These are phyloP conservation scores for Cutaneotrichosporon arboriforme DNA, from an alignment of 1,284 basidiomycete genomes.

Conservation along the genomic window DNA sequence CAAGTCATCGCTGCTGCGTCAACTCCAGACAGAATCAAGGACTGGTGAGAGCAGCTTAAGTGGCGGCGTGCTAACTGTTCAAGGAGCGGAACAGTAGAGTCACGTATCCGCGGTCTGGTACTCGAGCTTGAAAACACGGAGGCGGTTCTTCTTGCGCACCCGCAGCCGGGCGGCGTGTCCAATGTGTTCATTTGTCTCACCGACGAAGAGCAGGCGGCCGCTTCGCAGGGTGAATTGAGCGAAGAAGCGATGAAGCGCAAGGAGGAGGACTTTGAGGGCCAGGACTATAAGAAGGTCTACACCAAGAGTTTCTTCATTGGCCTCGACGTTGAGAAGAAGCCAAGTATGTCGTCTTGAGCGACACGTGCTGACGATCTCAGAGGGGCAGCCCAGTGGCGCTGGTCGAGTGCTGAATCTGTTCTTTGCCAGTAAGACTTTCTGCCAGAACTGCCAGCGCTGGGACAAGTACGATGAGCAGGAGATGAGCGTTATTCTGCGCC, in stretches of 20 bases:
- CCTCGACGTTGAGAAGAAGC: slow-evolving; percentile 83
- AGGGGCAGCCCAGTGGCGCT: slow-evolving; percentile 29
- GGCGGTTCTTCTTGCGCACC: slow-evolving; percentile 84
- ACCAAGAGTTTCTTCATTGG: slow-evolving; percentile 97
- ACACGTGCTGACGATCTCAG: slow-evolving; percentile 16
- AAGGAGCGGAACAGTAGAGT: slow-evolving; percentile 95
- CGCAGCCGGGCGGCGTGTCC: slow-evolving; percentile 90
- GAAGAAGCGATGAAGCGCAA: slow-evolving; percentile 66
- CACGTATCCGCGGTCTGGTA: slow-evolving; percentile 87
- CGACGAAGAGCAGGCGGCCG: slow-evolving; percentile 80
- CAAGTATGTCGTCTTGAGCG: slow-evolving; percentile 58
- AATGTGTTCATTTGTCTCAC: slow-evolving; percentile 75
- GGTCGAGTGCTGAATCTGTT: slow-evolving; percentile 84
- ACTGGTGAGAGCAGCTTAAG: slow-evolving; percentile 63
- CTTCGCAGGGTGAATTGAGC: slow-evolving; percentile 80
- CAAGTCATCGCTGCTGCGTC: slow-evolving; percentile 91
- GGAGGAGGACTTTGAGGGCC: slow-evolving; percentile 71
- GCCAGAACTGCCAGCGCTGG: slow-evolving; percentile 92
- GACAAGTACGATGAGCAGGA: slow-evolving; percentile 86
- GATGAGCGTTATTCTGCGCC: slow-evolving; percentile 91
- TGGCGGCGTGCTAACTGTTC: neutral
- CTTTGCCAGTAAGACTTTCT: slow-evolving; percentile 93
- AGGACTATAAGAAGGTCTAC: slow-evolving; percentile 73
- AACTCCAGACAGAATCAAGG: slow-evolving; percentile 77
- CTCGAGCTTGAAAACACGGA: slow-evolving; percentile 97